Evolutionary conservation across 257 asterid species (phyloP), one percentile per base, ranked within the genome.

Genomic region (Craterostigma plantagineum): DNA sequence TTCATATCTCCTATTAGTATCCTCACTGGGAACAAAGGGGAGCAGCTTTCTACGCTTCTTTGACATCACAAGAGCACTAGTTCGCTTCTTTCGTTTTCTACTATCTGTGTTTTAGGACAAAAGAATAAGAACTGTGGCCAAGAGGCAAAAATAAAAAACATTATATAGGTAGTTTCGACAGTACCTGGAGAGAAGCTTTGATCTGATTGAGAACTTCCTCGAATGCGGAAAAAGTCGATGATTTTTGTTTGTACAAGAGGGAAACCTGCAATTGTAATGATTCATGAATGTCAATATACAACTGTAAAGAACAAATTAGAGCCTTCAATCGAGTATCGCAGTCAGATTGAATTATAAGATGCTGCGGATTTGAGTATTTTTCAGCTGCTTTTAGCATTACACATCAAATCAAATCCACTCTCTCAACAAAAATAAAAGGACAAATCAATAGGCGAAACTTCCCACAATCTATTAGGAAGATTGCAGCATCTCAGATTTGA

Each of bases 221-320:
- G 79, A 34, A 82, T 79, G 13, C 95, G 77, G 61, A 87, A 87
- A 52, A 87, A 87, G 43, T 87, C 92, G 9, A 79, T 61, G 34
- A 87, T 87, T 60, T 75, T 87, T 33, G 95, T 87, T 52, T 87
- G 98, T 17, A 83, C 64, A 0, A 82, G 72, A 38, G 91, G 78
- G 56, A 76, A 66, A 7, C 46, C 95, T 87, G 91, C 73, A 45
- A 10, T 1, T 35, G 13, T 35, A 9, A 35, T 35, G n/a, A n/a
- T n/a, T 1, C 13, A 35, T 35, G 40, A 10, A 35, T 35, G 40
- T 35, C n/a, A n/a, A n/a, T n/a, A n/a, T n/a, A n/a, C n/a, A 35
- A 23, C 30, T 35, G 9, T 35, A 3, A 35, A n/a, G n/a, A n/a
- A n/a, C n/a, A n/a, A n/a, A n/a, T n/a, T n/a, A n/a, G n/a, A n/a